Evolutionary conservation across 1,284 basidiomycete genomes (phyloP).

Genomic region (Kalmanozyma brasiliensis): DNA sequence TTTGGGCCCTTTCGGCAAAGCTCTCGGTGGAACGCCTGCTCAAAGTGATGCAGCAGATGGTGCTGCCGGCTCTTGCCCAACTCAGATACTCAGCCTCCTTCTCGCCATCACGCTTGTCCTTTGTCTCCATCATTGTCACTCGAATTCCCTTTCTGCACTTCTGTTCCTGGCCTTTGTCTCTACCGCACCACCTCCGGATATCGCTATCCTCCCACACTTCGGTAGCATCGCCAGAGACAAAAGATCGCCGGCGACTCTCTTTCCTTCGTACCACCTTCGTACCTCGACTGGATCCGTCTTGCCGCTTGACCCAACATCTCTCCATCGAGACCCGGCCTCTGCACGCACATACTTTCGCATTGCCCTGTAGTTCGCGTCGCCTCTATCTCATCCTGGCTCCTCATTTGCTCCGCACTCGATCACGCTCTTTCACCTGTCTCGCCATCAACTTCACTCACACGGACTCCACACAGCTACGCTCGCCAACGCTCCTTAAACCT

Average conservation of each 20-base stretch:
- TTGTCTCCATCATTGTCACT: not conserved
- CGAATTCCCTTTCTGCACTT: not conserved
- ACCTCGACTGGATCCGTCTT: not conserved
- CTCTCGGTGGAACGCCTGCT: no score
- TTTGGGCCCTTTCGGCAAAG: no score
- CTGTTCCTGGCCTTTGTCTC: no score
- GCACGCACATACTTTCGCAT: not conserved
- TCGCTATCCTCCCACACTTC: constrained; percentile 1
- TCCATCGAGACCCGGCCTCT: not conserved
- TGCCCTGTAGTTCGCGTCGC: not conserved
- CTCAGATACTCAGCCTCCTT: no score
- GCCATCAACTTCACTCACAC: not conserved
- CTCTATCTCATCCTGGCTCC: not conserved
- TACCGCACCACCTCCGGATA: not conserved
- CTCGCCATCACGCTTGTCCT: constrained; percentile 2
- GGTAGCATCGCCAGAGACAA: constrained; percentile 6
- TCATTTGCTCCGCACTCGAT: not conserved
- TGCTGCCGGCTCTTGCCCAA: no score
- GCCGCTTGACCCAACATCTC: not conserved
- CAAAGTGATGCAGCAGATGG: no score
- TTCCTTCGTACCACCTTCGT: not conserved
- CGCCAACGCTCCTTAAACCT: constrained; percentile 2
- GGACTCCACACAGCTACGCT: not conserved
- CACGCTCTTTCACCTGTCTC: constrained; percentile 7
- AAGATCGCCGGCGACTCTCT: constrained; percentile 39